Base-by-base conservation (phyloP, 768 basidiomycete species). In the Amanita rubescens region DNA sequence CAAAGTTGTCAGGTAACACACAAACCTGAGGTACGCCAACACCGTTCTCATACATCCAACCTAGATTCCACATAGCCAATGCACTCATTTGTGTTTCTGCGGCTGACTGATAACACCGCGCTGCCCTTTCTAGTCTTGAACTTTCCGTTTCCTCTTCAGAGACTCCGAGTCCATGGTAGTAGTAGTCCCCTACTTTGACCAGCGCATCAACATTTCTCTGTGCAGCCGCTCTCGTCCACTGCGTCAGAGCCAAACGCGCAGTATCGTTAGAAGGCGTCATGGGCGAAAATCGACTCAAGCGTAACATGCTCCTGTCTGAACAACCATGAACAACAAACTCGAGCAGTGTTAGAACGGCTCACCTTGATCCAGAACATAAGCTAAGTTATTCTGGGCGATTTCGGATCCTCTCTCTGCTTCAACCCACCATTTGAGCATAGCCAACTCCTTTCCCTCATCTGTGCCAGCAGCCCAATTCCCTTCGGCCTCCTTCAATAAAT, bases 41-140 rank as follows among this genome's bases (percentile, higher is more conserved):
- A 0, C 96, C 96, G 60, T 93, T 91, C 71, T 98, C 95, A 66
- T 97, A 98, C 96, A 98, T 98, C 90, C 91, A 97, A 1, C 95
- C 96, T 10, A 98, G 71, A 63, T 97, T 96, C 93, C 93, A 97
- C 85, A 96, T 91, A 1, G 96, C 94, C 58, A 98, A 74, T 1
- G 96, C 93, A 60, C 93, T 96, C 61, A 87, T 60, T 56, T 94
- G 90, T 2, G 91, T 94, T 58, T 94, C 92, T 2, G 90, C 92
- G 3, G 96, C 96, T 27, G 90, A 87, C 63, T 90, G 93, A 62
- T 99, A 99, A 64, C 90, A 97, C 24, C 85, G 82, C 0, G 90
- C 94, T 0, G 96, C 96, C 60, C 93, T 93, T 66, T 95, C 94
- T 65, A 84, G 82, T 15, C 89, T 79, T 17, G 74, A 62, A 1